A percentile compares a stretch with the other conserved stretches of the same genome.
These are phyloP conservation scores for Blastocystis sp. DNA, from an alignment of 352 stramenopile genomes.

Conservation along the genomic window DNA sequence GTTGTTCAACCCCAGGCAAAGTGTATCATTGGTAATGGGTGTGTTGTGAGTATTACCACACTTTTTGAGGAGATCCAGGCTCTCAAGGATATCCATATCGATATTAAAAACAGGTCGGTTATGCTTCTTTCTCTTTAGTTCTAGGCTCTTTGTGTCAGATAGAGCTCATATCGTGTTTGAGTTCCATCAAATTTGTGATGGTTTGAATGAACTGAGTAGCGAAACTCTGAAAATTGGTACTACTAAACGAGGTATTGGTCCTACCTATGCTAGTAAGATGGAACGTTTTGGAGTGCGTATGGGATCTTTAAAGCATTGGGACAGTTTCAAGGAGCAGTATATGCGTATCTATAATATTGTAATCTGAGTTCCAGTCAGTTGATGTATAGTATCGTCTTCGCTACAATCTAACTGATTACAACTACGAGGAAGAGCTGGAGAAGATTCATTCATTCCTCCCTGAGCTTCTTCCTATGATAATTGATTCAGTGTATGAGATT, in stretches of 20 bases:
- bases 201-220: slow-evolving; percentile 73
- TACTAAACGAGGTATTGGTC: slow-evolving; percentile 96
- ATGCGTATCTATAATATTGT: slow-evolving; percentile 68
- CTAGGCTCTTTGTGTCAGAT: slow-evolving; percentile 92
- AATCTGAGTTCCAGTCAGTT: not conserved
- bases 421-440: slow-evolving; percentile 82
- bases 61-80: slow-evolving; percentile 90
- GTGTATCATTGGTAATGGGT: slow-evolving; percentile 96
- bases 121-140: slow-evolving; percentile 83
- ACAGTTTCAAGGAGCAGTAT: slow-evolving; percentile 76
- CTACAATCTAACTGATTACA: slow-evolving; percentile 76
- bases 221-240: slow-evolving; percentile 74
- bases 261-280: slow-evolving; percentile 97
- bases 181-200: slow-evolving; percentile 91
- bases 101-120: slow-evolving; percentile 74
- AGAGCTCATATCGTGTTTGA: slow-evolving; percentile 97
- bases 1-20: slow-evolving; percentile 90
- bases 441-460: slow-evolving; percentile 75
- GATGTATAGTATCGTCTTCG: slow-evolving; percentile 69
- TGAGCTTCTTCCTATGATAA: slow-evolving; percentile 81
- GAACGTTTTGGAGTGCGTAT: slow-evolving; percentile 92
- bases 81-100: slow-evolving; percentile 58
- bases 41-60: slow-evolving; percentile 93
- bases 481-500: slow-evolving; percentile 92
- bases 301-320: slow-evolving; percentile 84